phyloP scores from a whole-genome alignment of 192 early-diverging fungal genomes.

The Coemansia sp. region DNA sequence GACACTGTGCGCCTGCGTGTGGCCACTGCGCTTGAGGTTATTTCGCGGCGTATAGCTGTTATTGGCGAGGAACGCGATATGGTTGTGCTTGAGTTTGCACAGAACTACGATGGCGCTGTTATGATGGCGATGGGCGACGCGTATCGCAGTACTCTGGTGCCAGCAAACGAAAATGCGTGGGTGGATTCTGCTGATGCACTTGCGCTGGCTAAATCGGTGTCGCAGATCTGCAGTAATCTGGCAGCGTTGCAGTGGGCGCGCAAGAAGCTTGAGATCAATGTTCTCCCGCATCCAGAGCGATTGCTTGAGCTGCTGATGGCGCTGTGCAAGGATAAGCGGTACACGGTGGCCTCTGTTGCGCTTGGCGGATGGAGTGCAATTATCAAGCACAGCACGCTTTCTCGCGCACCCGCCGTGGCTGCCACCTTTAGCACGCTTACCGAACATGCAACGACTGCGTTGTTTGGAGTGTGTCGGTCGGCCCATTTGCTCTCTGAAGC shows the following conservation, averaged over 20 bases:
- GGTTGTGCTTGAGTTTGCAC: conserved; percentile 36
- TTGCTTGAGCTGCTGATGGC: conserved; percentile 34
- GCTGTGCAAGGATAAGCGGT: conserved; percentile 26
- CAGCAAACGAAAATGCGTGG: conserved; percentile 13
- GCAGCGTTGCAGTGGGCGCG: conserved; percentile 47
- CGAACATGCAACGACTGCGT: conserved; percentile 27
- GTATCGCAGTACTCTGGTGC: conserved; percentile 17
- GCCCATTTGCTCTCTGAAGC: conserved; percentile 14
- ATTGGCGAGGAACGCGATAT: conserved; percentile 37
- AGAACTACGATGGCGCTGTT: conserved; percentile 4
- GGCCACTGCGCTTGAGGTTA: conserved; percentile 24
- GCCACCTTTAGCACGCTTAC: conserved; percentile 29
- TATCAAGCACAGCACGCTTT: conserved; percentile 23
- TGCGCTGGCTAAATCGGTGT: conserved; percentile 12
- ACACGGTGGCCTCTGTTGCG: conserved; percentile 30
- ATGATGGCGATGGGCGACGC: conserved; percentile 17
- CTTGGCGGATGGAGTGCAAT: conserved; percentile 34
- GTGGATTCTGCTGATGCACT: conserved; percentile 34
- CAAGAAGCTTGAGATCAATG: conserved; percentile 23
- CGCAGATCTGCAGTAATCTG: conserved; percentile 18
- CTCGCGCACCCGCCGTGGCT: conserved; percentile 17
- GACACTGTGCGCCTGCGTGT: conserved; percentile 22
- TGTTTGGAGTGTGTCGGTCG: conserved; percentile 33
- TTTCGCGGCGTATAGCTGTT: conserved; percentile 26
- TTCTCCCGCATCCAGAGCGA: conserved; percentile 5